These are phyloP conservation scores for Cenchrus americanus DNA, from an alignment of 176 grass and related monocot genomes.

Conservation along the genomic window DNA sequence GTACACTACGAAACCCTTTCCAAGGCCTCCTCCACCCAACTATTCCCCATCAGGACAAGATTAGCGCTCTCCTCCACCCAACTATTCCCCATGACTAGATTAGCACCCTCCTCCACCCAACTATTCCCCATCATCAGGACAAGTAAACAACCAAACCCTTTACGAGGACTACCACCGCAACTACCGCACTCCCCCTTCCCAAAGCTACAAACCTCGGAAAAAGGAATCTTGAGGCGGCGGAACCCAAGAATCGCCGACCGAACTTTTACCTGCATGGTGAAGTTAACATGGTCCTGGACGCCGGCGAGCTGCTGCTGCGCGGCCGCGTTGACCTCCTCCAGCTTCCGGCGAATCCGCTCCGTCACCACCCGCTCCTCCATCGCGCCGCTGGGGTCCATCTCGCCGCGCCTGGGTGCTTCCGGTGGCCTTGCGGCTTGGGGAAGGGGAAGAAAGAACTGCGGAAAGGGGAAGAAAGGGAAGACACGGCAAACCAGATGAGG, in stretches of 20 bases:
- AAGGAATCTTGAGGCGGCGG: not conserved
- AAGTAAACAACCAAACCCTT: slow-evolving; percentile 1
- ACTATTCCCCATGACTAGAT: not conserved
- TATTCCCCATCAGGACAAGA: not conserved
- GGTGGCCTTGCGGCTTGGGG: slow-evolving; percentile 4
- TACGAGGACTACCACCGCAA: not conserved
- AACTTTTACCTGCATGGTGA: slow-evolving; percentile 72
- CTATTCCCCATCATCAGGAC: not conserved
- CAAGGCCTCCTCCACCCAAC: not conserved
- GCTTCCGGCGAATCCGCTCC: slow-evolving; percentile 72
- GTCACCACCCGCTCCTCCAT: slow-evolving; percentile 72
- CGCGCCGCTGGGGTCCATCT: slow-evolving; percentile 59
- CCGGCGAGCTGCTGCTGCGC: slow-evolving; percentile 70
- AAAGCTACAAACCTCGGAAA: not conserved
- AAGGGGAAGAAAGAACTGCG: not conserved
- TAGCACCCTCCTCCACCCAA: not conserved
- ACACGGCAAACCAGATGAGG: not conserved
- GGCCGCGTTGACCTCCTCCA: slow-evolving; percentile 80
- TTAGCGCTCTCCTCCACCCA: not conserved
- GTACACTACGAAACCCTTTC: too few species aligned
- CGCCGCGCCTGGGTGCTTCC: not conserved
- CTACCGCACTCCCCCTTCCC: not conserved
- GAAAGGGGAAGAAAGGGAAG: not conserved
- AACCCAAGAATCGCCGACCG: not conserved
- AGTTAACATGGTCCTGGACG: slow-evolving; percentile 96